A percentile compares a stretch with the other conserved stretches of the same genome.
Evolutionary conservation across 2,329 filamentous ascomycete species (phyloP).

Genomic region (Stagonosporopsis rhizophila): DNA sequence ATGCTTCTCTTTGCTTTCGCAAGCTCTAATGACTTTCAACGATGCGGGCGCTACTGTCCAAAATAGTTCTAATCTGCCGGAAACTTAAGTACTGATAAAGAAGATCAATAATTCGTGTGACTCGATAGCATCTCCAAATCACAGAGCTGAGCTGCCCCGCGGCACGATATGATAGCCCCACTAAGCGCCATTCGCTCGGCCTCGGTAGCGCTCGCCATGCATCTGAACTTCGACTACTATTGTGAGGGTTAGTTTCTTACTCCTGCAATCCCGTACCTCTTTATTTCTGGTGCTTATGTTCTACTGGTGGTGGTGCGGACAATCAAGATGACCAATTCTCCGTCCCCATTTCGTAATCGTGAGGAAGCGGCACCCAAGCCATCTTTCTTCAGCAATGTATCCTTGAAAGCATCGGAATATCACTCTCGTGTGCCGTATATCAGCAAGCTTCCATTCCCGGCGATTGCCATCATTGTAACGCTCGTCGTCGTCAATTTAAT

Average conservation of each 20-base stretch:
- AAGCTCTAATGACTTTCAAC: constrained; percentile 43
- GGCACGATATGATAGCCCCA: constrained; percentile 22
- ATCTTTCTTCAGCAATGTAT: constrained; percentile 33
- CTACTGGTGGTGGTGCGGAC: not conserved
- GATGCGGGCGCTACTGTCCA: not conserved
- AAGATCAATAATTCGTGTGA: not conserved
- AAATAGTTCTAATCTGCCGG: not conserved
- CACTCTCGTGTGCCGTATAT: constrained; percentile 63
- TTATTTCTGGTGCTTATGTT: not conserved
- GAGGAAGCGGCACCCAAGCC: constrained; percentile 7
- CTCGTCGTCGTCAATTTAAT: constrained; percentile 62
- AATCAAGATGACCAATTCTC: not conserved
- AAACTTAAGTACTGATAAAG: not conserved
- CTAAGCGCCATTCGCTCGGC: constrained; percentile 19
- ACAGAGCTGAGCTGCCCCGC: constrained; percentile 23
- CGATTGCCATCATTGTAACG: constrained; percentile 63
- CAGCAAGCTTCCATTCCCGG: constrained; percentile 62
- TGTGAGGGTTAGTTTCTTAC: not conserved
- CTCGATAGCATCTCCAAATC: constrained; percentile 24
- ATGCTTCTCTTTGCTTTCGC: constrained; percentile 84
- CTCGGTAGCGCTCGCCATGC: constrained; percentile 8
- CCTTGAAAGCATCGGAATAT: constrained; percentile 52
- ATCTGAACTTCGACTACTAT: not conserved
- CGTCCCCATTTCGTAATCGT: not conserved
- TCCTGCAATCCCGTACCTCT: not conserved